Evolutionary conservation across 805 yeast species (phyloP), one percentile per base, ranked within the genome.

Genomic region (Starmerella gropengiesseri): DNA sequence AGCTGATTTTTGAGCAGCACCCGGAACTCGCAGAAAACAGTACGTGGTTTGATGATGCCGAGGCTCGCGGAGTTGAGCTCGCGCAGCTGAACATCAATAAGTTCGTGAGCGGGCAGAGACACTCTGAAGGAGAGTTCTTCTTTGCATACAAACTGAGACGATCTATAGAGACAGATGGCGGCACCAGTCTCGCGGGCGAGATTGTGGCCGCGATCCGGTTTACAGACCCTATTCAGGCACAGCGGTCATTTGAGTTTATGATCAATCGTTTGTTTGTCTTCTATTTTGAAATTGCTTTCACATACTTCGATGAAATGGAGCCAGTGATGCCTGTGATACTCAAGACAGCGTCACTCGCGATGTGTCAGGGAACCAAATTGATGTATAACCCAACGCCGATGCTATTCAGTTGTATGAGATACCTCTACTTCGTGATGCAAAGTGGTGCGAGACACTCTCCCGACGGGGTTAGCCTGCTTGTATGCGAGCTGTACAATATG

Each of bases 131-230:
- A 3, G 31, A 36, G 25, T 36, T 42, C 35, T 52, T 41, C 39
- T 40, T 52, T n/a, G 40, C 46, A 13, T 46, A 46, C 31, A 45
- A 45, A 18, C 40, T 41, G 4, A 42, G 41, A 1, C 17, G 34
- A 3, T 40, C 50, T 2, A 30, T 53, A 9, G 41, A 38, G 16
- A 18, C 14, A 2, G 42, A 39, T 14, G 31, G 28, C 7, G 47
- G 41, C 7, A n/a, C 22, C 7, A n/a, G 36, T 8, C 40, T 52
- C 22, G 19, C 21, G 2, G 18, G 16, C 5, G 50, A 51, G n/a
- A 20, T 49, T n/a, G 21, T 44, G 17, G 41, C 28, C 1, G 41
- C 47, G n/a, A 20, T 51, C 18, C 31, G 25, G 17, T 23, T 41
- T 9, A 14, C 16, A 1, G 46, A 37, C 28, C 2, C 21, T 11